These are phyloP conservation scores for Pilaira anomala DNA, from an alignment of 192 early-diverging fungal genomes.

Conservation along the genomic window DNA sequence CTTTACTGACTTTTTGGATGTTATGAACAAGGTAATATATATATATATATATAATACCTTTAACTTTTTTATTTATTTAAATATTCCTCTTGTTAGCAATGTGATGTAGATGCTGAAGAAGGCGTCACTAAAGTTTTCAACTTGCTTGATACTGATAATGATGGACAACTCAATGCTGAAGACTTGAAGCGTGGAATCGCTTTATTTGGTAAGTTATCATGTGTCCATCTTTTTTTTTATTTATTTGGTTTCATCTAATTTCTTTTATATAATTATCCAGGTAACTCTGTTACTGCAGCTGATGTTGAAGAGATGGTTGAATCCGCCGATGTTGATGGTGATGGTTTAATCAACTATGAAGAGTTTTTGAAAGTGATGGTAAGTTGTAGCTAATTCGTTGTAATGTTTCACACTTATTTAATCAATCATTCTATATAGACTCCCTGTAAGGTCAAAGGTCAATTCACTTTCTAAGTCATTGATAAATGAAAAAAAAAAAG, in stretches of 20 bases:
- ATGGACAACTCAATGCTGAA: constrained; percentile 27
- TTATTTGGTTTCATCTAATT: background rate
- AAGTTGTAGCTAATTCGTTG: background rate
- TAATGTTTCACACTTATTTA: background rate
- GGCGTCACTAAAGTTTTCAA: constrained; percentile 26
- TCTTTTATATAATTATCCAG: background rate
- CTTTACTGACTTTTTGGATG: constrained; percentile 28
- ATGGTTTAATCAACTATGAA: constrained; percentile 86
- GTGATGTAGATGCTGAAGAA: constrained; percentile 29
- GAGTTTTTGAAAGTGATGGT: constrained; percentile 85
- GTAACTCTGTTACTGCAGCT: constrained; percentile 7
- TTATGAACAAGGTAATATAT: constrained; percentile 30
- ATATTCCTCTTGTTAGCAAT: constrained; percentile 18
- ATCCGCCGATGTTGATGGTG: constrained; percentile 80
- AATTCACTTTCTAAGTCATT: background rate
- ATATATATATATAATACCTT: background rate
- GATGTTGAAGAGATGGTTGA: constrained; percentile 14
- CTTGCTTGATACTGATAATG: constrained; percentile 27
- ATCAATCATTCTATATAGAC: constrained; percentile 5
- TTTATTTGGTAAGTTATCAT: constrained; percentile 28
- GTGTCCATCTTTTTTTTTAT: background rate
- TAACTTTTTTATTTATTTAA: background rate
- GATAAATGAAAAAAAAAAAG: background rate
- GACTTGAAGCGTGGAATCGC: constrained; percentile 29
- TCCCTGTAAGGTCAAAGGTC: constrained; percentile 15